Evolutionary conservation across 495 filamentous ascomycete species (phyloP).

Genomic region (Diplogelasinospora grovesii): DNA sequence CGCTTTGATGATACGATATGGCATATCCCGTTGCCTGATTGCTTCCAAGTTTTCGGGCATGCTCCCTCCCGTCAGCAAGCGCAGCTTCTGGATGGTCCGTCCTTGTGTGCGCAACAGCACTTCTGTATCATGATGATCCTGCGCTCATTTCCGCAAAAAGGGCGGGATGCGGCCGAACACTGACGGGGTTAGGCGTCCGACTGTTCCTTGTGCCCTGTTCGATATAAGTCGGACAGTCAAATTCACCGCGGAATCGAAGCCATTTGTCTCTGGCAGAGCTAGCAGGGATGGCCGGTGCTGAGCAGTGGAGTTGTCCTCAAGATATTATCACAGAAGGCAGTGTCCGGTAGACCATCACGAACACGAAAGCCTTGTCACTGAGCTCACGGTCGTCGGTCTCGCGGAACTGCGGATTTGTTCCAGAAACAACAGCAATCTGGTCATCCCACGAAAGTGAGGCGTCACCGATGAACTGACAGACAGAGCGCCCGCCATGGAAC

Average conservation of each 20-base stretch:
- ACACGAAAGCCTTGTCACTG: too few species aligned
- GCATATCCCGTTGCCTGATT: too few species aligned
- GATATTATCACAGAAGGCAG: too few species aligned
- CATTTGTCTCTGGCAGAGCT: background rate
- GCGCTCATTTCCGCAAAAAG: conserved; percentile 1
- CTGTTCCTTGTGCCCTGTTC: background rate
- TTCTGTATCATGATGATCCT: background rate
- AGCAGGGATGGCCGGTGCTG: background rate
- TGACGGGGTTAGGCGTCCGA: too few species aligned
- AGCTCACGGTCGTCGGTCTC: background rate
- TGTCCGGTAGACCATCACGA: too few species aligned
- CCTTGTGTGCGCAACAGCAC: too few species aligned
- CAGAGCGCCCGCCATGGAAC: conserved; percentile 9
- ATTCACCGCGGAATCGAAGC: background rate
- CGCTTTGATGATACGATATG: conserved; percentile 6
- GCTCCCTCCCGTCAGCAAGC: background rate
- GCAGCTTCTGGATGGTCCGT: too few species aligned
- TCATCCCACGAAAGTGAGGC: too few species aligned
- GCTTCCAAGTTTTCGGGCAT: background rate
- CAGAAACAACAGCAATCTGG: too few species aligned
- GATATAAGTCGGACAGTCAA: background rate
- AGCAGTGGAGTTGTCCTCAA: background rate
- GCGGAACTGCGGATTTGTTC: conserved; percentile 10
- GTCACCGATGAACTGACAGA: too few species aligned
- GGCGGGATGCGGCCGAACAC: too few species aligned